Base-by-base conservation (phyloP, 148 eudicot species). In the Chenopodium suecicum region DNA sequence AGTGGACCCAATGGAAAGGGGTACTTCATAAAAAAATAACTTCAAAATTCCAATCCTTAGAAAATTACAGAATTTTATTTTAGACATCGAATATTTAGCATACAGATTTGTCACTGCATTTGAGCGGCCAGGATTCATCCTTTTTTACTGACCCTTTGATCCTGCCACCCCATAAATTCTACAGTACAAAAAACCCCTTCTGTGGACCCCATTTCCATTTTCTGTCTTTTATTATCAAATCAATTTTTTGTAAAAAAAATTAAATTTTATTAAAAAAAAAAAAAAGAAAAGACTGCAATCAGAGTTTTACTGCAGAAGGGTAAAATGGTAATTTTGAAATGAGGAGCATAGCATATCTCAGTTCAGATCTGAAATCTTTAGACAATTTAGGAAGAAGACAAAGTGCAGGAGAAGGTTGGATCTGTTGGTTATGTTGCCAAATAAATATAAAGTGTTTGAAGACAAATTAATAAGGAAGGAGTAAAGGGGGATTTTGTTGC, bases 61-160 rank as follows among this genome's bases (percentile, higher is more conserved):
- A 62, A 76, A 80, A 29, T 70, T 74, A 52, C 74, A 77, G 83
- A 9, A 76, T 80, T 83, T 64, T 81, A 72, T 80, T 64, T 14
- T 77, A 77, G 82, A 82, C 84, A 80, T 68, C 88, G 84, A 83
- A 86, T 86, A 86, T 86, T 86, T 83, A 86, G 86, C 79, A 82
- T 83, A 83, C 88, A 86, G 86, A 86, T 86, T 86, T 86, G 84
- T 83, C 82, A 73, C 79, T 23, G 16, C 0, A 0, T n/a, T 1
- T 78, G 25, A 66, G 83, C 84, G 88, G 84, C 63, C 83, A 32
- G 20, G 86, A 86, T 86, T 66, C 7, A 78, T 48, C 65, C 75
- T 34, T 50, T 41, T 13, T 22, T 62, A 71, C 74, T 63, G n/a
- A 31, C 32, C 78, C 65, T 44, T 64, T 37, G 62, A 83, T 77